A percentile compares a stretch with the other conserved stretches of the same genome.
These are phyloP conservation scores for Fusarium solani-melongenae DNA, from an alignment of 2,329 filamentous ascomycete genomes.

Conservation along the genomic window DNA sequence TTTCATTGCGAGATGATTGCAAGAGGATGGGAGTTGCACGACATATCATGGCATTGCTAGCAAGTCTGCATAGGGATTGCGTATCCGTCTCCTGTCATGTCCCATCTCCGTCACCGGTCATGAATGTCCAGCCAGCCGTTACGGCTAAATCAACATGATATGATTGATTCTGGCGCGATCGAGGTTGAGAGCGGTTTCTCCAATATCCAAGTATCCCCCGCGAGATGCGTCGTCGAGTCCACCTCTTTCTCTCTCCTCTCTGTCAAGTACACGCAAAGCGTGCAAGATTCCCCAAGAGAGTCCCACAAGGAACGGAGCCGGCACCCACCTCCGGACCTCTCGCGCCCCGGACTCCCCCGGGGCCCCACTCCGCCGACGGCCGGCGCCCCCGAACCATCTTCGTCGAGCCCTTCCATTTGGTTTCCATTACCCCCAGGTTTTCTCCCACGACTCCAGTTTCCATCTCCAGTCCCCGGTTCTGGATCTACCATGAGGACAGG, in stretches of 20 bases:
- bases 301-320: conserved; percentile 35
- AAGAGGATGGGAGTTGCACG: conserved; percentile 31
- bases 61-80: conserved; percentile 22
- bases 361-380: conserved; percentile 41
- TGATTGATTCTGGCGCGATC: conserved; percentile 4
- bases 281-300: conserved; percentile 3
- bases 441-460: conserved; percentile 27
- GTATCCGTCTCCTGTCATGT: conserved; percentile 2
- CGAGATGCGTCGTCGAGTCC: conserved; percentile 1
- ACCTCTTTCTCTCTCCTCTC: not conserved
- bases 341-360: conserved; percentile 31
- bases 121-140: not conserved
- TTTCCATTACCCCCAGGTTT: conserved; percentile 54
- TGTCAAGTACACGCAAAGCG: not conserved
- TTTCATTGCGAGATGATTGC: conserved; percentile 21
- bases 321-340: conserved; percentile 31
- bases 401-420: conserved; percentile 20
- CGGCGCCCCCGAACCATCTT: conserved; percentile 37
- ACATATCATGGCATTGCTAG: conserved; percentile 15
- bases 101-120: not conserved
- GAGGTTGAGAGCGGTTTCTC: conserved; percentile 11
- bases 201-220: conserved; percentile 30
- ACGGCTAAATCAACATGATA: not conserved
- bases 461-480: conserved; percentile 29
- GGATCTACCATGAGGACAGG: conserved; percentile 16